A percentile compares a stretch with the other conserved stretches of the same genome.
These are phyloP conservation scores for Saccharata proteae DNA, from an alignment of 2,329 filamentous ascomycete genomes.

Conservation along the genomic window DNA sequence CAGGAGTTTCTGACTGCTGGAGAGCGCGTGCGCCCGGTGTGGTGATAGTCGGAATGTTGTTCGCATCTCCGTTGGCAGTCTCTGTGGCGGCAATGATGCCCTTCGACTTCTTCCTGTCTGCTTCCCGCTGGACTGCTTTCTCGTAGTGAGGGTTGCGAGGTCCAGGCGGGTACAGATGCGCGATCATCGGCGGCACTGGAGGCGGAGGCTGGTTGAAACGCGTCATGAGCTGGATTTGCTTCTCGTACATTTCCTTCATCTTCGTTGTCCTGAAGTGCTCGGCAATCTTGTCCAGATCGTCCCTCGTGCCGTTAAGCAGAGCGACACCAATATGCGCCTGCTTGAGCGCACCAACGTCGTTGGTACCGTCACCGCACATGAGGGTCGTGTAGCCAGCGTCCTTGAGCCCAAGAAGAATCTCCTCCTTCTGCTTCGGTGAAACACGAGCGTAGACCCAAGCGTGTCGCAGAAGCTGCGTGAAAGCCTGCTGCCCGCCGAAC, in stretches of 20 bases:
- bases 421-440: constrained; percentile 97
- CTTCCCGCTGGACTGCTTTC: constrained; percentile 81
- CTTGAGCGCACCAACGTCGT: constrained; percentile 94
- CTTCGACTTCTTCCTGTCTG: constrained; percentile 58
- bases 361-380: constrained; percentile 97
- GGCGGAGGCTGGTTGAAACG: constrained; percentile 88
- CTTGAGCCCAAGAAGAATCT: constrained; percentile 92
- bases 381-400: constrained; percentile 95
- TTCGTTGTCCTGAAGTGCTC: constrained; percentile 90
- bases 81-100: constrained; percentile 35
- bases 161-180: constrained; percentile 86
- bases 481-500: constrained; percentile 69
- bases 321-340: constrained; percentile 96
- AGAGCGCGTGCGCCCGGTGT: constrained; percentile 43
- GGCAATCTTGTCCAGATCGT: constrained; percentile 81
- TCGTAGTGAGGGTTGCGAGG: constrained; percentile 87
- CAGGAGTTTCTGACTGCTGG: constrained; percentile 41
- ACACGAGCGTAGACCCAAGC: constrained; percentile 98
- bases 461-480: constrained; percentile 68
- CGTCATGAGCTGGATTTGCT: constrained; percentile 83
- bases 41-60: no score
- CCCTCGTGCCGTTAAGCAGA: constrained; percentile 83
- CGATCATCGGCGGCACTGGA: constrained; percentile 85
- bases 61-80: constrained; percentile 10
- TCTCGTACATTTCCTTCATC: constrained; percentile 98